Conservation (phyloP, 208 protist species). For the Crithidia fasciculata region DNA sequence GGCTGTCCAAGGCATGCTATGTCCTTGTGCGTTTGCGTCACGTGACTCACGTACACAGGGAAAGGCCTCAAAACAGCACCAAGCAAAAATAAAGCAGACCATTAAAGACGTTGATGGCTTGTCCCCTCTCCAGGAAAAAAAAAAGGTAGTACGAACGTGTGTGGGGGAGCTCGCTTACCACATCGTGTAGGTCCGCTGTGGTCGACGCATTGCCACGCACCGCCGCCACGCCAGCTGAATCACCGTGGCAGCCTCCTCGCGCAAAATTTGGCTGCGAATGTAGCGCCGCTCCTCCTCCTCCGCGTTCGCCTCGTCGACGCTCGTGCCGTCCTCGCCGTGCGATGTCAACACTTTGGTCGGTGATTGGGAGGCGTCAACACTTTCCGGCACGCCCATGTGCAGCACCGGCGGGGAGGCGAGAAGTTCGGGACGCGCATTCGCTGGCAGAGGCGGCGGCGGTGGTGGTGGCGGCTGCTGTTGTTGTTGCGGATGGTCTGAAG, state of each 20-base stretch:
- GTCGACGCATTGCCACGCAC: not conserved
- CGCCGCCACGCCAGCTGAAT: slow-evolving; percentile 57
- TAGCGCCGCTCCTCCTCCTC: slow-evolving; percentile 27
- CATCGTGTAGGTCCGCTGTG: slow-evolving; percentile 8
- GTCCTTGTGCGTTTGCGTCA: too few relatives aligned
- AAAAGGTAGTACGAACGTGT: not conserved
- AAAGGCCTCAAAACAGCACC: too few relatives aligned
- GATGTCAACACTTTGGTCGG: not conserved
- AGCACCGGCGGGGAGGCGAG: not conserved
- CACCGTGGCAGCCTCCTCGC: slow-evolving; percentile 56
- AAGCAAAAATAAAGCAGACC: too few relatives aligned
- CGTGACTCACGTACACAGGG: too few relatives aligned
- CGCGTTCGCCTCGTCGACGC: not conserved
- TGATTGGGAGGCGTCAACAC: not conserved
- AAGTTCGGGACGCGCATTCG: not conserved
- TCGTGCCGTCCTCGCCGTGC: not conserved
- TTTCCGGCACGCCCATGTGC: not conserved
- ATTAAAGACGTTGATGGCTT: too few relatives aligned
- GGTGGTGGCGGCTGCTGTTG: not conserved
- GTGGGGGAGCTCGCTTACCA: slow-evolving; percentile 2
- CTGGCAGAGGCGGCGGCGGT: not conserved
- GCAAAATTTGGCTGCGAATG: slow-evolving; percentile 39
- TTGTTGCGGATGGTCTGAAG: not conserved
- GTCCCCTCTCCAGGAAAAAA: too few relatives aligned
- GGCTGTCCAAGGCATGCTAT: too few relatives aligned